Evolutionary conservation across 148 eudicot genomes (phyloP).

Genomic region (Cornus kousa): DNA sequence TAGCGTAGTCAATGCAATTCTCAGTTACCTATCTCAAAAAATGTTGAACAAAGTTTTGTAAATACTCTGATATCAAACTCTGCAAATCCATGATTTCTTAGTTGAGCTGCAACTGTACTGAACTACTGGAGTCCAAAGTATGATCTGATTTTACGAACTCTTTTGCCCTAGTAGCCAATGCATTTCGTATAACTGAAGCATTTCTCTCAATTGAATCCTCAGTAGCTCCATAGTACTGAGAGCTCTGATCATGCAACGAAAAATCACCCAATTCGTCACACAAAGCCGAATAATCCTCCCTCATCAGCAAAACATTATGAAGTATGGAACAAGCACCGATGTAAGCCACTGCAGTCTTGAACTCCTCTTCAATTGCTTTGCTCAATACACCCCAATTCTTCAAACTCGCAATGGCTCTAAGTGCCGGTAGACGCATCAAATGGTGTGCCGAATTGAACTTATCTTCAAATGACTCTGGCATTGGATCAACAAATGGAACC

Average conservation of each 20-base stretch:
- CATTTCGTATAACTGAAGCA: conserved; percentile 41
- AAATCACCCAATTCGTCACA: conserved; percentile 33
- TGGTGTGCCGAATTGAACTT: conserved; percentile 37
- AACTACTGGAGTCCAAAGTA: background rate
- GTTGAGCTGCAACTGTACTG: background rate
- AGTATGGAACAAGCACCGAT: conserved; percentile 89
- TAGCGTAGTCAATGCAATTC: background rate
- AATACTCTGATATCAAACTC: background rate
- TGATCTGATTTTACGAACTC: conserved; percentile 3
- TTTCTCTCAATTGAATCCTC: conserved; percentile 21
- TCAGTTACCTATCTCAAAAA: conserved; percentile 10
- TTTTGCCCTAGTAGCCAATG: conserved; percentile 54
- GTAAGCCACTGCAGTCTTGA: conserved; percentile 64
- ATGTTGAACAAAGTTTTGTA: background rate
- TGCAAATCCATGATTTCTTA: background rate
- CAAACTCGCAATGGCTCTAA: conserved; percentile 59
- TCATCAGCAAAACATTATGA: conserved; percentile 74
- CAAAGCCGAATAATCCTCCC: conserved; percentile 75
- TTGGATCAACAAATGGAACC: conserved; percentile 49
- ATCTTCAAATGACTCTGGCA: conserved; percentile 39
- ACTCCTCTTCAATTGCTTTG: conserved; percentile 57
- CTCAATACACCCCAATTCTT: conserved; percentile 78
- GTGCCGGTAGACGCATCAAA: conserved; percentile 33
- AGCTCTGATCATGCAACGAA: conserved; percentile 16
- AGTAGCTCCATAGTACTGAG: conserved; percentile 13